Evolutionary conservation across 169 alveolate genomes (phyloP).

Genomic region (Besnoitia besnoiti): DNA sequence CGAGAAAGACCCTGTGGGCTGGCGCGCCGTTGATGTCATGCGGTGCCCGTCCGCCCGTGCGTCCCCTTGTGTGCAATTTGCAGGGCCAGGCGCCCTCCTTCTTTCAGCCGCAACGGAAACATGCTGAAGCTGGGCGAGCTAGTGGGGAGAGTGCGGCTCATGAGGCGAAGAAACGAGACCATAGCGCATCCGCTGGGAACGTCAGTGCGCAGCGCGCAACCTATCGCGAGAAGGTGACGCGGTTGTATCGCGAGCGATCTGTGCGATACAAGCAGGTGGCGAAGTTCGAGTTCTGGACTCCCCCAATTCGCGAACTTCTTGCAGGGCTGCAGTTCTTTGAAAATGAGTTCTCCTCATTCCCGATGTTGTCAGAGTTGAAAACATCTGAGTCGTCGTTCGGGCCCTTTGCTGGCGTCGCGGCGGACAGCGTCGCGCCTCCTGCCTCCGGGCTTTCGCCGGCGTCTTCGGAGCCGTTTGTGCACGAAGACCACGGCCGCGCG

Average conservation of each 20-base stretch:
- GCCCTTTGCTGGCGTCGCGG: neutral
- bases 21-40: too few relatives aligned
- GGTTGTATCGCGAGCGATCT: neutral
- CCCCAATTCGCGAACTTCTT: neutral
- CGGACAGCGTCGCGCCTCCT: too few relatives aligned
- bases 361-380: neutral
- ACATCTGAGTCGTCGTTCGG: neutral
- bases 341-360: neutral
- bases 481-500: too few relatives aligned
- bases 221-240: neutral
- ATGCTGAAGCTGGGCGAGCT: too few relatives aligned
- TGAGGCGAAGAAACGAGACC: too few relatives aligned
- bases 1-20: too few relatives aligned
- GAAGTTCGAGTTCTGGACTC: neutral
- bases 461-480: too few relatives aligned
- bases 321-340: neutral
- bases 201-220: neutral
- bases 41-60: neutral
- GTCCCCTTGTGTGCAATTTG: neutral
- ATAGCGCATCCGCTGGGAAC: too few relatives aligned
- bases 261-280: neutral
- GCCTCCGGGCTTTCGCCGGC: too few relatives aligned
- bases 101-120: neutral
- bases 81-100: conserved; percentile 7
- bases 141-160: too few relatives aligned